Base-by-base conservation (phyloP, 2,329 filamentous ascomycete species). In the Alternaria sp. region DNA sequence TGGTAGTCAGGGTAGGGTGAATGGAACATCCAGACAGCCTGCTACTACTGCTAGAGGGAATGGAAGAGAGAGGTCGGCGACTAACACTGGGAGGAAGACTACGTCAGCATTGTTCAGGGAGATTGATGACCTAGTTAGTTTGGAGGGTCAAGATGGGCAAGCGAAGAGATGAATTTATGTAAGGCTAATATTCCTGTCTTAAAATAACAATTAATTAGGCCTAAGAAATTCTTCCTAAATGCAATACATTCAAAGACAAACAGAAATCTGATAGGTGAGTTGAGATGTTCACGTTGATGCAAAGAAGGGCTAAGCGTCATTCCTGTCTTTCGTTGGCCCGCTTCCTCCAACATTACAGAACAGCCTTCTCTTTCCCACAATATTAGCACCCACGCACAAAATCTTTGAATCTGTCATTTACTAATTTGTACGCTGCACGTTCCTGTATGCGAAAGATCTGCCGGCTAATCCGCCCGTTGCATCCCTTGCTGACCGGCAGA, bases 81-180 rank as follows among this genome's bases (percentile, higher is more conserved):
- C 44, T 16, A 54, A n/a, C 14, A 30, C 16, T 32, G 51, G 44
- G 1, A 66, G 63, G 6, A 71, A 68, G 30, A 75, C 68, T 4
- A 74, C 62, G 7, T 77, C 73, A 4, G 63, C 59, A n/a, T 42
- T 74, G 7, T 67, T 68, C 32, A 67, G 66, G 11, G 72, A 76
- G 39, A 65, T 77, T n/a, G 73, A 74, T 41, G 65, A 73, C 12
- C 49, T 75, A 5, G 62, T 76, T 5, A 65, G 62, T 41, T 62
- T 63, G 22, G 61, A 61, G 26, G 24, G 14, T 32, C 28, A 38
- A 34, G 5, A 9, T 26, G 44, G 22, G 9, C 5, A 39, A 8
- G 9, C 39, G 34, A 22, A 28, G 11, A 42, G 14, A 32, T 38
- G 18, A 41, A 22, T 5, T 11, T 6, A 28, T 34, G 12, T 20